Evolutionary conservation across 1,284 basidiomycete genomes (phyloP), one percentile per base, ranked within the genome.

Genomic region (Apiotrichum sp.): DNA sequence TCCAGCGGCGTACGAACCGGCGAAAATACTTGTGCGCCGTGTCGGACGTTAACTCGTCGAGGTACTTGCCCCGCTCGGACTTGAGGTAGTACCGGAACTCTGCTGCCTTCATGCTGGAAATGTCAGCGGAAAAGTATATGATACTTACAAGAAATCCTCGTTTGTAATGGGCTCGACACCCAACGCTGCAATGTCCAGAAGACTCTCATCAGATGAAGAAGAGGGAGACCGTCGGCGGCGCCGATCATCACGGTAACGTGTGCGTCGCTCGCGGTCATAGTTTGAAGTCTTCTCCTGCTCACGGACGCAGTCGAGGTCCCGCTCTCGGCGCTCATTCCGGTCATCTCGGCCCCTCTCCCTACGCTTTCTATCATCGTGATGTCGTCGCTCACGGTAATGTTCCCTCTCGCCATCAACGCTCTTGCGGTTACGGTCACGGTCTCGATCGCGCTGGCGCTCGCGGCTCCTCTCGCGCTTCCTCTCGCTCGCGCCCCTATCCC

Each of bases 1-100:
- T 77, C 75, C 75, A 77, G 41, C 74, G 62, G 65, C 71, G 55
- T 33, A 73, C 69, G 49, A 77, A 77, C 50, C 70, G 71, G 41
- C 70, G 64, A 52, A 77, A 77, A 54, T 74, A 75, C 65, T 72
- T 73, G 57, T 69, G 67, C 4, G 73, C 68, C 29, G 62, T 58
- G 16, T 72, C 68, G 11, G 65, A 66, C 3, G 66, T 64, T 39
- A 75, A 53, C 45, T 75, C 68, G 56, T 74, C 69, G n/a, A 77
- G 66, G 48, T 73, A 73, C 70, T 73, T 66, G 11, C 62, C 64
- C 33, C 66, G 53, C 36, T 65, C 63, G n/a, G 64, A 59, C 48
- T 65, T 68, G 35, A 75, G 63, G 71, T 72, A 75, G 45, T 49
- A 59, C 34, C 66, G 68, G 61, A 70, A 73, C 54, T 72, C 69